phyloP scores from a whole-genome alignment of 306 rosid species.

The Abrus precatorius region DNA sequence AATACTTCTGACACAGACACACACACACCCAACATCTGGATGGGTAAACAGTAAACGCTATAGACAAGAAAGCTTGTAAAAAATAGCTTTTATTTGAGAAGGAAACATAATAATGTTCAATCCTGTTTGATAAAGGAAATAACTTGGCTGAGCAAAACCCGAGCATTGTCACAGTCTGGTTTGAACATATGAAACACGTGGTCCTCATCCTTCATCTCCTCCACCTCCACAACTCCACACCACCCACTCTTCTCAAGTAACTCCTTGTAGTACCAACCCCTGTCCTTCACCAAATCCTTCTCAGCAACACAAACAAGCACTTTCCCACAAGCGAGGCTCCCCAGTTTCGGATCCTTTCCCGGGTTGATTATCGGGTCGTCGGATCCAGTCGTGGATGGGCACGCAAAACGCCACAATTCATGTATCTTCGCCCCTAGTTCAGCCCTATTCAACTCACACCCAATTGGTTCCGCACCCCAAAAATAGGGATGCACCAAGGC shows the following conservation, averaged over 20 bases:
- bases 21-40: too few relatives aligned
- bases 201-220: constrained; percentile 58
- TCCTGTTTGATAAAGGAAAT: constrained; percentile 52
- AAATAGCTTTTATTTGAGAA: too few relatives aligned
- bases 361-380: constrained; percentile 78
- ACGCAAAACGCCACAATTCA: constrained; percentile 61
- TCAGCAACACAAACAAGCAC: constrained; percentile 75
- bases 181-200: constrained; percentile 72
- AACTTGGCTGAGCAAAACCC: constrained; percentile 47
- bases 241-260: constrained; percentile 61
- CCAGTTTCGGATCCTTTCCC: constrained; percentile 63
- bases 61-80: too few relatives aligned
- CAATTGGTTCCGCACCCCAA: constrained; percentile 66
- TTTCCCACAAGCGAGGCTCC: constrained; percentile 53
- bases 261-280: constrained; percentile 63
- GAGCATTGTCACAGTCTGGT: constrained; percentile 54
- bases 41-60: too few relatives aligned
- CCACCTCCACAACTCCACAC: constrained; percentile 58
- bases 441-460: constrained; percentile 39
- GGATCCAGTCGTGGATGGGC: constrained; percentile 53
- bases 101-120: neutral
- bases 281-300: constrained; percentile 63
- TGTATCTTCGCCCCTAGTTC: constrained; percentile 5
- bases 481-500: constrained; percentile 71
- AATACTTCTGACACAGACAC: too few relatives aligned